Percentiles rank a stretch among this genome's conserved stretches.
Evolutionary conservation across 345 rosid species (phyloP).

Genomic region (Aegle marmelos): DNA sequence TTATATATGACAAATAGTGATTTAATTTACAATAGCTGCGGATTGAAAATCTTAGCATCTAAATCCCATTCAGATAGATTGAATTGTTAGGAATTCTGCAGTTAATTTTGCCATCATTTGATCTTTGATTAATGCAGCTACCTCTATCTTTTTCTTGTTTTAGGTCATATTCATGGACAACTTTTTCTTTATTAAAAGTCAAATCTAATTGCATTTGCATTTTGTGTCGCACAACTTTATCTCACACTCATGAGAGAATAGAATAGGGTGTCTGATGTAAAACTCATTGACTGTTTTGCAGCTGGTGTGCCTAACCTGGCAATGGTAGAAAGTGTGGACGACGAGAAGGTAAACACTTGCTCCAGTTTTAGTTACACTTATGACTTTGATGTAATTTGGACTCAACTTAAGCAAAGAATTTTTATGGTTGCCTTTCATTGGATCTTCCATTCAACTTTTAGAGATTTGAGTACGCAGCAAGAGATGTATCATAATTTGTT

Average conservation of each 20-base stretch:
- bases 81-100: neutral
- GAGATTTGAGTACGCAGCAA: neutral
- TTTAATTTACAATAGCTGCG: neutral
- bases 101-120: neutral
- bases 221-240: neutral
- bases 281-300: constrained; percentile 29
- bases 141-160: neutral
- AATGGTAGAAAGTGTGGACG: constrained; percentile 84
- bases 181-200: neutral
- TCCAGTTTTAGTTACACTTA: neutral
- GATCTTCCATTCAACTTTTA: neutral
- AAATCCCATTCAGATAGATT: neutral
- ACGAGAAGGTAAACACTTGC: constrained; percentile 59
- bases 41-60: neutral
- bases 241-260: neutral
- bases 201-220: neutral
- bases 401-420: neutral
- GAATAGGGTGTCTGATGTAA: neutral
- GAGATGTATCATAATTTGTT: neutral
- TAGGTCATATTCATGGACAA: neutral
- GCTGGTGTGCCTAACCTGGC: constrained; percentile 90
- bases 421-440: neutral
- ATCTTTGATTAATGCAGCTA: neutral
- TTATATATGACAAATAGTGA: no score
- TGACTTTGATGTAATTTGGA: neutral